Evolutionary conservation across 2,329 filamentous ascomycete species (phyloP).

Genomic region (Pestalotiopsis sp.): DNA sequence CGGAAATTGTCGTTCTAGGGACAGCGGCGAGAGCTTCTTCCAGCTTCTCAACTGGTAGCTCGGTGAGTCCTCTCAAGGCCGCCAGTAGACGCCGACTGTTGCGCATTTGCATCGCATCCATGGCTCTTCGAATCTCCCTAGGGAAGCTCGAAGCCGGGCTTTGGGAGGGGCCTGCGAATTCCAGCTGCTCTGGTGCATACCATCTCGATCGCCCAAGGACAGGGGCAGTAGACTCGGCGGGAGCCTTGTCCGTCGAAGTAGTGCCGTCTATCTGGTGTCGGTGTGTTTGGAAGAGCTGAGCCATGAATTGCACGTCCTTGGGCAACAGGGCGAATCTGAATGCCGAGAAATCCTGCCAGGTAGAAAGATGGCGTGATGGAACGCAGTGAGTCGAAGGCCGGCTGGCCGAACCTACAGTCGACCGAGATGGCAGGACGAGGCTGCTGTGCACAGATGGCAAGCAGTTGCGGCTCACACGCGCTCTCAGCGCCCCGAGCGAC

Average conservation of each 20-base stretch:
- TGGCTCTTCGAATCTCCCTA: conserved; percentile 3
- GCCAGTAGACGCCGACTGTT: conserved; percentile 25
- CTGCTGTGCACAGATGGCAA: conserved; percentile 2
- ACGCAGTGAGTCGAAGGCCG: neutral
- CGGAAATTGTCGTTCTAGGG: conserved; percentile 60
- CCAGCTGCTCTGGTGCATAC: neutral
- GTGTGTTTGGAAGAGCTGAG: neutral
- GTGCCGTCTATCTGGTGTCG: neutral
- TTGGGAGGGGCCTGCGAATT: neutral
- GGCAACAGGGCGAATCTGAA: neutral
- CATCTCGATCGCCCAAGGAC: neutral
- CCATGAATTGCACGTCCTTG: neutral
- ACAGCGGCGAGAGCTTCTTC: conserved; percentile 41
- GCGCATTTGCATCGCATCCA: conserved; percentile 23
- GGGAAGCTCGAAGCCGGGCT: neutral
- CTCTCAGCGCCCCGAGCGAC: conserved; percentile 25
- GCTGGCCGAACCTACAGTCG: neutral
- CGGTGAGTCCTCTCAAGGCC: conserved; percentile 22
- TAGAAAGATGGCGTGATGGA: neutral
- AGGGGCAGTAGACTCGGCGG: neutral
- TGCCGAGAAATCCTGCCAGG: neutral
- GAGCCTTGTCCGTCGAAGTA: neutral
- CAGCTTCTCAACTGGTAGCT: conserved; percentile 24
- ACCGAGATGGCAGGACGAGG: neutral
- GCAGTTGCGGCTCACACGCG: conserved; percentile 23